Base-by-base conservation (phyloP, 2,329 filamentous ascomycete genomes). In the Fonsecaea monophora region DNA sequence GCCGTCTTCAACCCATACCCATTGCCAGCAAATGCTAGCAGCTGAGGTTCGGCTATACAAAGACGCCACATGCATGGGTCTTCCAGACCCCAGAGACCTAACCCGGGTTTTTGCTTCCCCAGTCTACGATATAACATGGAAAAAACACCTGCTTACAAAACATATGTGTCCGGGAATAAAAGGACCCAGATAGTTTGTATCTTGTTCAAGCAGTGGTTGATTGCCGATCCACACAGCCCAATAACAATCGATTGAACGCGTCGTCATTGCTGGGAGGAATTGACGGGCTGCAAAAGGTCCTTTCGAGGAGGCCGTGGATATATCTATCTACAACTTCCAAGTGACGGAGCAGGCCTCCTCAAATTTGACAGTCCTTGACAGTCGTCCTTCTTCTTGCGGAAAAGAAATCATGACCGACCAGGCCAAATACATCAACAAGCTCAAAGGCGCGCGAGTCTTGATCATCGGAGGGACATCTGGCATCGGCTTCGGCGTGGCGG, bases 381-480 rank as follows among this genome's bases (percentile, higher is more conserved):
- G 25, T 25, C 25, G 25, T 25, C 25, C 3, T 25, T 13, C 21
- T 12, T 53, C 21, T 30, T 18, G 12, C 25, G 5, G 13, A 30
- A 5, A 8, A 30, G 4, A n/a, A 12, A 53, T 10, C 30, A 61
- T 61, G 58, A n/a, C 58, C 21, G 38, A 50, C n/a, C 59, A 62
- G 30, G n/a, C 12, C 18, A 62, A 62, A 45, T 62, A 42, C 13
- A 18, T 54, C 45, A 62, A 62, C 45, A 73, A 74, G 30, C 72
- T 76, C n/a, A 68, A 70, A 40, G 70, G 77, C 61, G 74, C 72
- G 8, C 72, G 73, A 30, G 71, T 83, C 53, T 82, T 91, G 53
- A 77, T 90, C 73, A 81, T 90, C 58, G 88, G 89, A 53, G 89
- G 87, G 40, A 84, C 85, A 1, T 82, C 84, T 25, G 88, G 88